Evolutionary conservation across 2,329 filamentous ascomycete genomes (phyloP).

Genomic region (Teratosphaeria epicoccoides): DNA sequence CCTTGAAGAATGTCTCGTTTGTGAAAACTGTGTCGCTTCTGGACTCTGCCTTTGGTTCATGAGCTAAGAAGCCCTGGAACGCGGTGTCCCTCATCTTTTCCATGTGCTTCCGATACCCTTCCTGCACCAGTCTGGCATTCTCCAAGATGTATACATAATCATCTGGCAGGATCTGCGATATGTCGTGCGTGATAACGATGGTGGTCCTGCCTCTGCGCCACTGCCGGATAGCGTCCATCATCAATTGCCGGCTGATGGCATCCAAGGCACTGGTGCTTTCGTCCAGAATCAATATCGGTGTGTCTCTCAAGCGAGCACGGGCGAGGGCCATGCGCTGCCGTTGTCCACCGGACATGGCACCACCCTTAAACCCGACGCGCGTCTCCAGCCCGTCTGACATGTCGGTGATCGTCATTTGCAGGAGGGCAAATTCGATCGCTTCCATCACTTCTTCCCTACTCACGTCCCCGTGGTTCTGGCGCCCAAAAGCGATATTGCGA

Average conservation of each 20-base stretch:
- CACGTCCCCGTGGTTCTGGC: slow-evolving; percentile 38
- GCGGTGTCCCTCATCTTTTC: slow-evolving; percentile 25
- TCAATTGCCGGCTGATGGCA: slow-evolving; percentile 51
- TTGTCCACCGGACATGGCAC: slow-evolving; percentile 41
- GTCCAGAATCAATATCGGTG: slow-evolving; percentile 73
- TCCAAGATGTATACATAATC: slow-evolving; percentile 79
- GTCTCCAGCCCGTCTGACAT: slow-evolving; percentile 66
- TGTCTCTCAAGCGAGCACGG: slow-evolving; percentile 54
- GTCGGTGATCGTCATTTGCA: slow-evolving; percentile 55
- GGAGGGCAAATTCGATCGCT: slow-evolving; percentile 56
- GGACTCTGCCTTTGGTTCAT: slow-evolving; percentile 11
- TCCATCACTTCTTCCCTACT: slow-evolving; percentile 46
- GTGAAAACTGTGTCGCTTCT: slow-evolving; percentile 1
- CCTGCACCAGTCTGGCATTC: slow-evolving; percentile 54
- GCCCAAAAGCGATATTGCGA: slow-evolving; percentile 68
- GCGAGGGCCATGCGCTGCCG: slow-evolving; percentile 38
- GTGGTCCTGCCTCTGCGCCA: slow-evolving; percentile 80
- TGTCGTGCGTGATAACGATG: slow-evolving; percentile 85
- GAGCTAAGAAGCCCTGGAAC: slow-evolving; percentile 23
- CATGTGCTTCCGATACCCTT: slow-evolving; percentile 54
- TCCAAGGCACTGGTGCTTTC: slow-evolving; percentile 84
- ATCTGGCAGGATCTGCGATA: slow-evolving; percentile 58
- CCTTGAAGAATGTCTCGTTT: slow-evolving; percentile 4
- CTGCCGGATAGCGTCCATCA: slow-evolving; percentile 63
- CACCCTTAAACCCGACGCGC: slow-evolving; percentile 56